Evolutionary conservation across 1,284 basidiomycete genomes (phyloP).

Genomic region (Schizophyllum commune): DNA sequence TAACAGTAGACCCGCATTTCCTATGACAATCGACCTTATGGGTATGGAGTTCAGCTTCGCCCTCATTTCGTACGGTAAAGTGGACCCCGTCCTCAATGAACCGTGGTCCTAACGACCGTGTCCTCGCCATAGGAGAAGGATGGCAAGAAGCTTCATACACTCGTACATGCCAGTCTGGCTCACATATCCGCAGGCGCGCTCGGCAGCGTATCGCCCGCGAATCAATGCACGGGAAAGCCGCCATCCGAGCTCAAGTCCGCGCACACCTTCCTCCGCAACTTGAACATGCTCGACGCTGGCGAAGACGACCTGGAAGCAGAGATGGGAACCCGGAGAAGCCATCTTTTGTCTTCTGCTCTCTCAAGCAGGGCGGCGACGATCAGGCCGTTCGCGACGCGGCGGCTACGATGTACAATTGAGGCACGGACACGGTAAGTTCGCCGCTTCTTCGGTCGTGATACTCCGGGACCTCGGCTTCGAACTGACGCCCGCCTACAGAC

Average conservation of each 20-base stretch:
- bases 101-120: not conserved
- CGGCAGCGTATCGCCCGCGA: not conserved
- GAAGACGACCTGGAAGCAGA: not conserved
- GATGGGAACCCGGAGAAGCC: not conserved
- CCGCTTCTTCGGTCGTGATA: too few species aligned
- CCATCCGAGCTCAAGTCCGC: not conserved
- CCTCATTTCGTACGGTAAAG: not conserved
- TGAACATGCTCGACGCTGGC: not conserved
- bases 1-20: not conserved
- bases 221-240: not conserved
- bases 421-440: conserved; percentile 2
- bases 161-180: not conserved
- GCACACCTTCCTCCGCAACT: not conserved
- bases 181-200: not conserved
- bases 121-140: not conserved
- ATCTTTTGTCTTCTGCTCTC: not conserved
- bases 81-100: not conserved
- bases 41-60: conserved; percentile 4
- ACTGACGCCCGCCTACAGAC: not conserved
- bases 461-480: too few species aligned
- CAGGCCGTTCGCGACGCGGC: not conserved
- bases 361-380: not conserved
- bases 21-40: conserved; percentile 5
- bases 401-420: not conserved
- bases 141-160: not conserved